phyloP scores from a whole-genome alignment of 176 grass and related monocot genomes.

The Pharus latifolius region DNA sequence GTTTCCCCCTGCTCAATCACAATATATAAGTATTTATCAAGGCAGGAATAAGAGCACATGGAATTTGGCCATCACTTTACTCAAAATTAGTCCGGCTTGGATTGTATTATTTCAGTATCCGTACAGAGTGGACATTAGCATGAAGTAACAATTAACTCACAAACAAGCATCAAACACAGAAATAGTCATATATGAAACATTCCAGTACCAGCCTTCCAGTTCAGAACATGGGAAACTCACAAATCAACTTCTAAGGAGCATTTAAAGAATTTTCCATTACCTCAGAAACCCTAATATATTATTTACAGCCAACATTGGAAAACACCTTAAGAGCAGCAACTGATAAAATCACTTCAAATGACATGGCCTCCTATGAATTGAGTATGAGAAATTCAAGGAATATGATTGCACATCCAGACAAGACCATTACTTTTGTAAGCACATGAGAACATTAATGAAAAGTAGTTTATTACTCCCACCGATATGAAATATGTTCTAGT shows the following conservation, averaged over 20 bases:
- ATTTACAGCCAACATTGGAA: neutral
- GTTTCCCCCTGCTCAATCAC: constrained; percentile 36
- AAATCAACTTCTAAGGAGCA: neutral
- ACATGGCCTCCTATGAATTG: neutral
- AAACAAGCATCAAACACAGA: neutral
- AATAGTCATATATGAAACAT: too few relatives aligned
- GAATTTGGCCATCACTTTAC: neutral
- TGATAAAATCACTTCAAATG: neutral
- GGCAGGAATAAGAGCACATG: neutral
- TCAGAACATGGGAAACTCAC: neutral
- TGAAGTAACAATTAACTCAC: neutral
- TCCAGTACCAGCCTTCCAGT: neutral
- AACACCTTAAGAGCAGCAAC: neutral
- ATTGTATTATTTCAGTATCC: neutral
- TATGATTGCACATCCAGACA: neutral
- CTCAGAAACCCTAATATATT: neutral
- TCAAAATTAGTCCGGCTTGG: neutral
- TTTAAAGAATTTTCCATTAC: neutral
- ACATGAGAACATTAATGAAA: neutral
- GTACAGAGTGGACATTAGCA: neutral
- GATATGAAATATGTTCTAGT: too few relatives aligned
- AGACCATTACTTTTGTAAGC: neutral
- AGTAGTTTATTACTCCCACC: neutral
- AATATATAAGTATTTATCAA: constrained; percentile 5
- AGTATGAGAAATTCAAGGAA: neutral